Evolutionary conservation across 306 rosid genomes (phyloP).

Genomic region (Pterocarpus santalinus): DNA sequence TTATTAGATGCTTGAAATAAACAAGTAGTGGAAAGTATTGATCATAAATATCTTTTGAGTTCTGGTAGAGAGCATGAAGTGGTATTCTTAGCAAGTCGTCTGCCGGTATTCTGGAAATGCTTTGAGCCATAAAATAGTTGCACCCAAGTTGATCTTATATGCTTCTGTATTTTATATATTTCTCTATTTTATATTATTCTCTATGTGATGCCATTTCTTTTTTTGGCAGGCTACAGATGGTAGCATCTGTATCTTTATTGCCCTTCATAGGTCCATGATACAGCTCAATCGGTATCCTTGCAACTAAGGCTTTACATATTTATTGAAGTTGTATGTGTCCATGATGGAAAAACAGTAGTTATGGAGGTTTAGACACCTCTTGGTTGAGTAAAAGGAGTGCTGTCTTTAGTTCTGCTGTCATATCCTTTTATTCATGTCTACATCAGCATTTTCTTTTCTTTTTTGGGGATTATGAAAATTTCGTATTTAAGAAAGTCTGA

Average conservation of each 20-base stretch:
- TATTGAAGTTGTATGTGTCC: slow-evolving; percentile 18
- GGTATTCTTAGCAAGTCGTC: slow-evolving; percentile 30
- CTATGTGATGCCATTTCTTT: slow-evolving; percentile 36
- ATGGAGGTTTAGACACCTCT: neutral
- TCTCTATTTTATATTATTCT: slow-evolving; percentile 32
- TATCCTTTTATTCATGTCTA: slow-evolving; percentile 36
- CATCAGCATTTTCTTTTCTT: neutral
- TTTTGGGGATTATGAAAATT: slow-evolving; percentile 3
- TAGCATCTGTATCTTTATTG: slow-evolving; percentile 77
- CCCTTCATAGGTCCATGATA: slow-evolving; percentile 88
- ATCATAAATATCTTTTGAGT: neutral
- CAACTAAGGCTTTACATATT: slow-evolving; percentile 31
- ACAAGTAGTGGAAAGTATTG: neutral
- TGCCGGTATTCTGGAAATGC: slow-evolving; percentile 39
- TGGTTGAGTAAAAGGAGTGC: neutral
- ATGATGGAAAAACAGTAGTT: neutral
- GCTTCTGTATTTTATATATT: slow-evolving; percentile 25
- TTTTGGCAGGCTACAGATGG: slow-evolving; percentile 76
- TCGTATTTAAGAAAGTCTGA: neutral
- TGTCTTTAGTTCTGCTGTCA: slow-evolving; percentile 25
- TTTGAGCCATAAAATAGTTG: slow-evolving; percentile 38
- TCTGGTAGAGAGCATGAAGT: slow-evolving; percentile 2
- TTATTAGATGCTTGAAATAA: neutral
- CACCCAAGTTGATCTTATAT: slow-evolving; percentile 36
- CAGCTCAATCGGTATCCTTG: slow-evolving; percentile 76